Conservation (phyloP, 306 rosid species). For the Castanea sativa region DNA sequence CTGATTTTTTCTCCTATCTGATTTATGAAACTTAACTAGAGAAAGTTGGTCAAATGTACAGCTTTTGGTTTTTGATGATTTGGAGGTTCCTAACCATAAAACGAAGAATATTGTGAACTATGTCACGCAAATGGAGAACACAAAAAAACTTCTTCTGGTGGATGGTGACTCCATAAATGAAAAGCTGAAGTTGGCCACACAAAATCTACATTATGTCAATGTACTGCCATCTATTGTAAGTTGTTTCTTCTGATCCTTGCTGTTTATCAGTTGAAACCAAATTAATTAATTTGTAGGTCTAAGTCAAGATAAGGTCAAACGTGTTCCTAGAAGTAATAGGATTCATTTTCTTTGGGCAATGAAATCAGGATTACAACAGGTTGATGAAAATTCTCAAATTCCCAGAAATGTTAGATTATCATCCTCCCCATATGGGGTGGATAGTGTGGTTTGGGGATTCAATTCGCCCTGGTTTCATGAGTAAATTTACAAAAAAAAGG, state of each 20-base stretch:
- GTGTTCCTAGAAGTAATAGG: not conserved
- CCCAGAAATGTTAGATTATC: not conserved
- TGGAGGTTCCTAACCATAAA: conserved; percentile 84
- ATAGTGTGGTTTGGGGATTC: not conserved
- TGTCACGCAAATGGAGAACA: conserved; percentile 56
- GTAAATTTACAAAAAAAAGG: too few species aligned
- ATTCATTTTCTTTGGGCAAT: not conserved
- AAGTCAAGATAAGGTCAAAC: not conserved
- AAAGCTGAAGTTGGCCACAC: conserved; percentile 85
- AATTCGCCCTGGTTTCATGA: not conserved
- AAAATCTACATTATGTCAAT: conserved; percentile 86
- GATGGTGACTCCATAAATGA: conserved; percentile 70
- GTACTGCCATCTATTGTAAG: conserved; percentile 85
- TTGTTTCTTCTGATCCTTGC: conserved; percentile 20
- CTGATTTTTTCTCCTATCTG: not conserved
- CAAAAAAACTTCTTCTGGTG: conserved; percentile 73
- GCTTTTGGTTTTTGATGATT: conserved; percentile 85
- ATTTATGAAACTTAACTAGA: conserved; percentile 13
- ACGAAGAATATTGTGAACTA: conserved; percentile 71
- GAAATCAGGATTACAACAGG: not conserved
- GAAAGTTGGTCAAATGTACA: conserved; percentile 27
- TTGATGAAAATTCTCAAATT: not conserved
- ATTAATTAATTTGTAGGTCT: conserved; percentile 10
- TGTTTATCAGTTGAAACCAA: not conserved
- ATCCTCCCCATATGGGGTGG: not conserved